Evolutionary conservation across 164 flowering plant species (phyloP).

Genomic region (Vitis riparia): DNA sequence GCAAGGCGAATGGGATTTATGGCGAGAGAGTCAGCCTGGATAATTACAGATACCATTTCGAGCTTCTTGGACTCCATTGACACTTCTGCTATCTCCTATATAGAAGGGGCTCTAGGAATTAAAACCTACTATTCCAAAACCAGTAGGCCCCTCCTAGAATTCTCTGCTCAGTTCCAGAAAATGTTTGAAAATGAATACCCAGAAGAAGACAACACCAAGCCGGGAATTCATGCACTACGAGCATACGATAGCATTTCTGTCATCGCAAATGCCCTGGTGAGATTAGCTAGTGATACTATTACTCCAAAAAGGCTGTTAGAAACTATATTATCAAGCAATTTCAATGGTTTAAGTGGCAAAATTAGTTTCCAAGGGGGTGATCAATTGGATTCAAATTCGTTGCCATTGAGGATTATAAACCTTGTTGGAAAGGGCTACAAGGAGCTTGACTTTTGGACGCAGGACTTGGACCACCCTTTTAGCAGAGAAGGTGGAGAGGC

Average conservation of each 20-base stretch:
- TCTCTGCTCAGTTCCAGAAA: constrained; percentile 15
- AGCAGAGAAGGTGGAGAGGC: background rate
- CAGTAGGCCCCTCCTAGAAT: constrained; percentile 1
- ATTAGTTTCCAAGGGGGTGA: constrained; percentile 21
- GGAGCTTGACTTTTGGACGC: constrained; percentile 28
- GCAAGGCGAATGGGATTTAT: constrained; percentile 36
- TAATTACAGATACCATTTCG: constrained; percentile 27
- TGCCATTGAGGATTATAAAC: constrained; percentile 25
- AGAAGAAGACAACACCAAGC: constrained; percentile 19
- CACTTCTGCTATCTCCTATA: constrained; percentile 17
- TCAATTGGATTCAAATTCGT: background rate
- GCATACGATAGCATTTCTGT: constrained; percentile 34
- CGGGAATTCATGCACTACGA: constrained; percentile 33
- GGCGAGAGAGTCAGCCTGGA: constrained; percentile 43
- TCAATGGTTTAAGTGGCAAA: constrained; percentile 32
- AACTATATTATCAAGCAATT: constrained; percentile 18
- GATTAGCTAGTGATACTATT: background rate
- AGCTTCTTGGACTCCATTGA: constrained; percentile 28
- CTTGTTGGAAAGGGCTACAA: constrained; percentile 29
- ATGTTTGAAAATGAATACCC: constrained; percentile 14
- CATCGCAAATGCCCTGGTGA: constrained; percentile 10
- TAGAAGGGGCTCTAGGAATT: constrained; percentile 44
- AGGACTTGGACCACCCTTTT: constrained; percentile 5
- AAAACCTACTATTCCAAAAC: constrained; percentile 20
- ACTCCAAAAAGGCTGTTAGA: constrained; percentile 14